A percentile compares a stretch with the other conserved stretches of the same genome.
These are phyloP conservation scores for Clitoria ternatea DNA, from an alignment of 306 rosid species.

Conservation along the genomic window DNA sequence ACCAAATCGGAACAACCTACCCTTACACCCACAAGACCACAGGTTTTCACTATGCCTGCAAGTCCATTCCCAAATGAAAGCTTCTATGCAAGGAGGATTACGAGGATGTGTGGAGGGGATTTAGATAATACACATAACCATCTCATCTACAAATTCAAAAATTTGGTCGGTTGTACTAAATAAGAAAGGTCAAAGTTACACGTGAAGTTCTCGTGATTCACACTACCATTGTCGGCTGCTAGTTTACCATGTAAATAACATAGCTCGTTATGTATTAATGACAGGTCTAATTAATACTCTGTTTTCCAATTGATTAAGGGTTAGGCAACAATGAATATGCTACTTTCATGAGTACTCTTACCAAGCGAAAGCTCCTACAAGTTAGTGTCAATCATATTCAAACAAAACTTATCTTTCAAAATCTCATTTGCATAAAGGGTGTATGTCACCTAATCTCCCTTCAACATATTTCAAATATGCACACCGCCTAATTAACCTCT, in stretches of 20 bases:
- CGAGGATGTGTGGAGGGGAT: constrained; percentile 61
- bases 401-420: too few species aligned
- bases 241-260: constrained; percentile 33
- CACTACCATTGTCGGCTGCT: constrained; percentile 47
- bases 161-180: constrained; percentile 41
- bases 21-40: constrained; percentile 35
- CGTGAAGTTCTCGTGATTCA: constrained; percentile 91
- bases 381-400: too few species aligned
- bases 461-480: constrained; percentile 89
- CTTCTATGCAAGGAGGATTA: constrained; percentile 48
- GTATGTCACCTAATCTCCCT: constrained; percentile 83
- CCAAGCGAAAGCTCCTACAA: too few species aligned
- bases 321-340: background rate
- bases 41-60: constrained; percentile 38
- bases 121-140: constrained; percentile 68
- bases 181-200: constrained; percentile 74
- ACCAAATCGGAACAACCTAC: constrained; percentile 50
- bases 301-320: constrained; percentile 4
- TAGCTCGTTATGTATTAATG: constrained; percentile 30
- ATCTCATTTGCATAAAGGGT: too few species aligned
- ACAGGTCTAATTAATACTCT: too few species aligned
- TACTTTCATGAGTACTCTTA: background rate
- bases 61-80: constrained; percentile 49
- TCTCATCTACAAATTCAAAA: too few species aligned
- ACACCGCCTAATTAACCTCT: constrained; percentile 81